phyloP scores from a whole-genome alignment of 768 basidiomycete genomes.

The Mycena sanguinolenta region DNA sequence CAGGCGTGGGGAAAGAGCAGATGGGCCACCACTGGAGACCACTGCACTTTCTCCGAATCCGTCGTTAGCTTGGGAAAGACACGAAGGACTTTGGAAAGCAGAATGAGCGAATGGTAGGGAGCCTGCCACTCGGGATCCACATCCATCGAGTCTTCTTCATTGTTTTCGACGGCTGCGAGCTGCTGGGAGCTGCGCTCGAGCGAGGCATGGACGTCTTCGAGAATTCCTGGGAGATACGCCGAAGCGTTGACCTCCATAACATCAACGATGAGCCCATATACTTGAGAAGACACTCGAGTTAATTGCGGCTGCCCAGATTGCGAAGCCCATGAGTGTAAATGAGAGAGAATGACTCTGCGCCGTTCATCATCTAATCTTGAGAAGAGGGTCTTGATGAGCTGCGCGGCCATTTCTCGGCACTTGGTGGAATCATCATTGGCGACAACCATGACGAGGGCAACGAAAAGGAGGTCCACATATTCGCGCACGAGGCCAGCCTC shows the following conservation, averaged over 20 bases:
- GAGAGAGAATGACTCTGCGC: conserved; percentile 69
- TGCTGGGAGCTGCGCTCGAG: conserved; percentile 59
- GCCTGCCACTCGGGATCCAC: conserved; percentile 82
- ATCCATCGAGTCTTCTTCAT: conserved; percentile 63
- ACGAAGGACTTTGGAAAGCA: conserved; percentile 72
- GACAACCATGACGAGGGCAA: conserved; percentile 91
- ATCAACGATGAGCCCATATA: conserved; percentile 87
- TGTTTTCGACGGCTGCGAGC: conserved; percentile 56
- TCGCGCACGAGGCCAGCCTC: conserved; percentile 79
- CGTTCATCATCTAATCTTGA: conserved; percentile 73
- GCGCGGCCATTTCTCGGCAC: conserved; percentile 90
- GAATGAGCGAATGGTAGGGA: conserved; percentile 83
- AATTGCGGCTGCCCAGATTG: conserved; percentile 73
- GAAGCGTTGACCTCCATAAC: conserved; percentile 63
- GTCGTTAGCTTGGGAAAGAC: conserved; percentile 65
- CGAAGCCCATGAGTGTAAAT: conserved; percentile 84
- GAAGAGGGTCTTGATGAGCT: conserved; percentile 84
- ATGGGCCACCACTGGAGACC: conserved; percentile 73
- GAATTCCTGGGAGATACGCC: conserved; percentile 60
- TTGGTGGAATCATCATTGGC: conserved; percentile 94
- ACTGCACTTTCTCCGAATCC: conserved; percentile 64
- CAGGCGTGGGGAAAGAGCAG: conserved; percentile 94
- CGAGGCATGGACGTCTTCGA: conserved; percentile 69
- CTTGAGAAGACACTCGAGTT: conserved; percentile 80
- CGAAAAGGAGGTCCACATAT: conserved; percentile 90